Evolutionary conservation across 495 filamentous ascomycete species (phyloP), one percentile per base, ranked within the genome.

Genomic region (Astrothelium subdiscretum): DNA sequence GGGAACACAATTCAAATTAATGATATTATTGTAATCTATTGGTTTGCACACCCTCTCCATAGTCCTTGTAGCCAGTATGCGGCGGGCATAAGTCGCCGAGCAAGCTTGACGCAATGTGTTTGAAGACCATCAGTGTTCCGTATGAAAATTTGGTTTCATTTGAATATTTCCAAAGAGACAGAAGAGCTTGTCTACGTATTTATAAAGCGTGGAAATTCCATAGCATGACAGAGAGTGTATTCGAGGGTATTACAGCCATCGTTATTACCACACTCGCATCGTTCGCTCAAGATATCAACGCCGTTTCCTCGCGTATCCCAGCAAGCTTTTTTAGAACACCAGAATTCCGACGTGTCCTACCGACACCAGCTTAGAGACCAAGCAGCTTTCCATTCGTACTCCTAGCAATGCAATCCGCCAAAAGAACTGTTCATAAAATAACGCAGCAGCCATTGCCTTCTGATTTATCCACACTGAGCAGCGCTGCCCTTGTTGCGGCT

Each of bases 401-500:
- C 48, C 48, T 54, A 54, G 48, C 48, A 54, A 54, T 54, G 48
- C 48, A 54, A 54, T 27, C 11, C 20, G 20, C 11, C 48, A 24
- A 54, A 60, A 52, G 32, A 64, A n/a, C 67, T 62, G 60, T 35
- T 92, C 78, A 98, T 83, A 97, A 83, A 70, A 98, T 92, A 52
- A 90, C 82, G 75, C 94, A 98, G 80, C 94, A 97, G 20, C 88
- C 87, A 54, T 79, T 75, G 59, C 84, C 82, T 73, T 95, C 89
- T 29, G 85, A 84, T 74, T 92, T 92, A 69, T 97, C 92, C 62
- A 95, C 94, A 38, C 85, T 92, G 22, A 96, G 80, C 60, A 99
- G 78, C 31, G 94, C 92, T n/a, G 94, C 92, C 69, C 94, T 82
- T 60, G 94, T 99, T 10, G 94, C 94, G 31, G 94, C 94, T 72